Evolutionary conservation across 2,329 filamentous ascomycete genomes (phyloP).

Genomic region (Lithohypha guttulata): DNA sequence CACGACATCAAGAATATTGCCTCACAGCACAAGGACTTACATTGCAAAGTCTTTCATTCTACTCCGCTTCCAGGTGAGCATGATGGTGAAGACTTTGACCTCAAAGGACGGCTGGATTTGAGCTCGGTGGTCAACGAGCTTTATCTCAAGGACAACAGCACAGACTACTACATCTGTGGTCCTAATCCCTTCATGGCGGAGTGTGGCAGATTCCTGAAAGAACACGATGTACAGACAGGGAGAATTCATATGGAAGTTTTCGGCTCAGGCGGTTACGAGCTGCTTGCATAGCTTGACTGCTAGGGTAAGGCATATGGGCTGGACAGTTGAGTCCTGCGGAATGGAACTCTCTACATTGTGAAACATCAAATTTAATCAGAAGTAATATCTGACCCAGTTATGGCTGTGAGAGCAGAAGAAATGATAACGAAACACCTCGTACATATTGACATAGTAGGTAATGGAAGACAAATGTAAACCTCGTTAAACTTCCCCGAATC

Average conservation of each 20-base stretch:
- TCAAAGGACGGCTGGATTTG: conserved; percentile 50
- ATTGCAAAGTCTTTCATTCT: conserved; percentile 48
- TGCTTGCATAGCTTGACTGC: conserved; percentile 13
- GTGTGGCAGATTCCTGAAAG: conserved; percentile 42
- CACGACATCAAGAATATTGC: conserved; percentile 40
- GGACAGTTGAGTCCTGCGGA: too few species aligned
- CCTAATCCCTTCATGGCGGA: conserved; percentile 60
- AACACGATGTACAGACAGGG: conserved; percentile 45
- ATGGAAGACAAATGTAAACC: too few species aligned
- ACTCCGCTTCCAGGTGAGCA: conserved; percentile 37
- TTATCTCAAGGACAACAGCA: conserved; percentile 41
- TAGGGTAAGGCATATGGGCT: too few species aligned
- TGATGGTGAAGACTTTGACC: conserved; percentile 48
- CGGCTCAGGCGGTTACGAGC: conserved; percentile 39
- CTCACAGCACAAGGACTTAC: conserved; percentile 37
- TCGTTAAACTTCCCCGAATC: too few species aligned
- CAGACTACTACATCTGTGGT: conserved; percentile 64
- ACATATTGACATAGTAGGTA: too few species aligned
- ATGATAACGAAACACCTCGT: too few species aligned
- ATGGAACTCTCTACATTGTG: too few species aligned
- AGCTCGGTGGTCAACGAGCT: conserved; percentile 45
- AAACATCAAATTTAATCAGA: too few species aligned
- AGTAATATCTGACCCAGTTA: too few species aligned
- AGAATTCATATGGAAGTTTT: conserved; percentile 60
- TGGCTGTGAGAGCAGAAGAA: too few species aligned